Evolutionary conservation across 1,139 yeast genomes (phyloP), one percentile per base, ranked within the genome.

Genomic region (Suhomyces atakaporum): DNA sequence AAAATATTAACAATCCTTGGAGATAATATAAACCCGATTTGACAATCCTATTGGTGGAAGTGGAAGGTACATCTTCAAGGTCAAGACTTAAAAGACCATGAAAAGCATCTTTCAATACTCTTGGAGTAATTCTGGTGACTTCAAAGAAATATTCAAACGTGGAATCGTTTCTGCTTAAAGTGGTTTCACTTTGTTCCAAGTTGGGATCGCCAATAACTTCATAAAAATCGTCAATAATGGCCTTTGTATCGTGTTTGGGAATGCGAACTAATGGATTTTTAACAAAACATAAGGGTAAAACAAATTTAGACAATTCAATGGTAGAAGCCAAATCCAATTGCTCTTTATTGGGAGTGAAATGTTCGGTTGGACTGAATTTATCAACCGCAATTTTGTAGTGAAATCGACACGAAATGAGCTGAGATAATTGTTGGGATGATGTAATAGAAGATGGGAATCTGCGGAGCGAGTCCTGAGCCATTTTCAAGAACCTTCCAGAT

Each of bases 141-240:
- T 75, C 75, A 26, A 89, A 56, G 49, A 73, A 84, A 7, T 66
- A 66, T 1, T 77, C 75, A 3, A 89, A 43, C 0, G 52, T 39
- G 3, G 67, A 64, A 9, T 57, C 55, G 47, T 82, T 83, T 13
- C 73, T 62, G 2, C 56, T 53, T 1, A 80, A 52, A 0, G 57
- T 47, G 0, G 57, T 48, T 3, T 58, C 59, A 36, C 60, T 60
- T 7, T 51, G 51, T 25, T 66, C 72, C 25, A 58, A 52, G 18
- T 74, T 74, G 0, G 89, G 87, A 31, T 79, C 83, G 0, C 94
- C 95, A 20, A 89, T 61, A 0, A 84, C 84, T 12, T 82, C 87
- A 45, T 79, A 79, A 33, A 90, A 73, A 26, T 70, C 77, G 46
- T 90, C 97, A 25, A 92, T 62, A 1, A 85, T 77, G 11, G 68